Base-by-base conservation (phyloP, 1,284 basidiomycete genomes). In the Spongiforma sp. region DNA sequence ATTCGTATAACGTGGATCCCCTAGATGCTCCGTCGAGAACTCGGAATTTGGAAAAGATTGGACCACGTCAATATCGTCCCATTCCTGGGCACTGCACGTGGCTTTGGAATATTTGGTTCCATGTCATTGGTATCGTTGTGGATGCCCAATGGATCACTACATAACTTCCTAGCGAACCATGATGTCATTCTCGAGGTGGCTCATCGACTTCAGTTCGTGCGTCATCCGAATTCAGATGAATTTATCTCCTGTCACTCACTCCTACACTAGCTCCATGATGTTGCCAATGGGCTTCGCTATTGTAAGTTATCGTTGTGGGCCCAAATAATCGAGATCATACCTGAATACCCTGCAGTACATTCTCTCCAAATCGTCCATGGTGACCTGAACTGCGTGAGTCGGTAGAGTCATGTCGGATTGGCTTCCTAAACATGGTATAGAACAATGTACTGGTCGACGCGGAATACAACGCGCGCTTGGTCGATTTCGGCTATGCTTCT, bases 41-140 rank as follows among this genome's bases (percentile, higher is more conserved):
- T n/a, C n/a, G n/a, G n/a, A n/a, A n/a, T n/a, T n/a, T n/a, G n/a
- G n/a, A n/a, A n/a, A n/a, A n/a, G n/a, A n/a, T n/a, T n/a, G n/a
- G n/a, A n/a, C n/a, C n/a, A n/a, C n/a, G n/a, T n/a, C 10, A 37
- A n/a, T 37, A n/a, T n/a, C n/a, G n/a, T n/a, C n/a, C n/a, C n/a
- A n/a, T n/a, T n/a, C n/a, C n/a, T n/a, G n/a, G n/a, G 2, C 11
- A 24, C 39, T n/a, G 59, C 68, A n/a, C 41, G 60, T 15, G 70
- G 71, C 0, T 70, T 71, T 57, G 71, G 67, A 15, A 61, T 67
- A 60, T 0, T 1, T 3, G 61, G 17, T 10, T 7, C 66, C 9
- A 41, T 50, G 17, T 68, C 69, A 0, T 57, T 71, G 33, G 69
- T 71, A 21, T 72, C 69, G 1, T 55, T 28, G n/a, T n/a, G n/a